Evolutionary conservation across 495 filamentous ascomycete genomes (phyloP).

Genomic region (Haplographium delicatum): DNA sequence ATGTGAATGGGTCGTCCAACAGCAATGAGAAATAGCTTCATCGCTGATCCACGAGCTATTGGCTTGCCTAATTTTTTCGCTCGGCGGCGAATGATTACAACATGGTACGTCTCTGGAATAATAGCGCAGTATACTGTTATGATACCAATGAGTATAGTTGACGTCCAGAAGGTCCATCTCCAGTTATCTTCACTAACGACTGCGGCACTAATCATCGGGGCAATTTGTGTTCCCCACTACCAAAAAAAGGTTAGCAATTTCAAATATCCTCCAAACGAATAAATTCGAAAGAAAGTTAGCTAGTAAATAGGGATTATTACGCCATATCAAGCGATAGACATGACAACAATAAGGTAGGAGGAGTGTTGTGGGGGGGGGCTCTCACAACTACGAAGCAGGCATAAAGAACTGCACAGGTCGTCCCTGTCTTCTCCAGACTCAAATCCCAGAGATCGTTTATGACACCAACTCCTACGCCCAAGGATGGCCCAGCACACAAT

Average conservation of each 20-base stretch:
- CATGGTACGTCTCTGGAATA: slow-evolving; percentile 56
- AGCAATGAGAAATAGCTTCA: slow-evolving; percentile 42
- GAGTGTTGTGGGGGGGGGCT: no score
- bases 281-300: no score
- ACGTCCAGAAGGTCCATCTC: slow-evolving; percentile 49
- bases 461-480: slow-evolving; percentile 51
- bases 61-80: slow-evolving; percentile 37
- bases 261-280: no score
- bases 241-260: no score
- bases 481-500: slow-evolving; percentile 42
- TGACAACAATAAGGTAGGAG: no score
- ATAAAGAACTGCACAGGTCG: slow-evolving; percentile 6
- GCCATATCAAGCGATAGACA: no score
- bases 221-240: slow-evolving; percentile 3
- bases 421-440: slow-evolving; percentile 7
- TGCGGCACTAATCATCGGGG: not conserved
- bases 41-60: slow-evolving; percentile 21
- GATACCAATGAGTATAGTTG: slow-evolving; percentile 34
- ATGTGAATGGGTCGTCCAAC: slow-evolving; percentile 55
- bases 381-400: not conserved
- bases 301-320: no score
- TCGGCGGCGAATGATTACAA: slow-evolving; percentile 44
- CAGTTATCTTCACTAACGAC: slow-evolving; percentile 40
- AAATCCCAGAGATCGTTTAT: slow-evolving; percentile 22
- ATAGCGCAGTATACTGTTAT: slow-evolving; percentile 32